phyloP scores from a whole-genome alignment of 192 early-diverging fungal species.

The Linnemannia hyalina region DNA sequence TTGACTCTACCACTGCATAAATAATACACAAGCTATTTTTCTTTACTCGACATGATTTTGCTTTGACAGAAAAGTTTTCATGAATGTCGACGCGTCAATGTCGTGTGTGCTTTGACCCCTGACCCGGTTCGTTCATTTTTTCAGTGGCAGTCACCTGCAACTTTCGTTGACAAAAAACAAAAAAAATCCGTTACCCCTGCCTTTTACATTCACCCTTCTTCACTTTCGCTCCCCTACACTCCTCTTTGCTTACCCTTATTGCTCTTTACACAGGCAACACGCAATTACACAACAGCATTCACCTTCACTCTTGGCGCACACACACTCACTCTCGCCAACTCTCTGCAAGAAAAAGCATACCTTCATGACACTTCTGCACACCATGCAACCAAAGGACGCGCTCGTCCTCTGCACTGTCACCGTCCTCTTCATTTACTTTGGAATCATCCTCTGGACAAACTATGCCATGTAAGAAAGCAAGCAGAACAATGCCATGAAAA shows the following conservation, averaged over 20 bases:
- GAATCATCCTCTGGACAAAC: constrained; percentile 29
- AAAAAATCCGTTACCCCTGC: neutral
- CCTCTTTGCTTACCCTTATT: neutral
- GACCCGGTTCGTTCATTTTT: neutral
- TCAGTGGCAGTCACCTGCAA: neutral
- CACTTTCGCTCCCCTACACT: neutral
- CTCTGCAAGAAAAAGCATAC: too few species aligned
- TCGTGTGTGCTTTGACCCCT: neutral
- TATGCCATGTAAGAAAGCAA: constrained; percentile 32
- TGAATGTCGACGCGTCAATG: neutral
- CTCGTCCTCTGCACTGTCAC: constrained; percentile 47
- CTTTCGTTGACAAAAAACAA: neutral
- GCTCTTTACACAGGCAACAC: too few species aligned
- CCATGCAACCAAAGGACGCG: constrained; percentile 42
- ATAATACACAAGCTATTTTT: neutral
- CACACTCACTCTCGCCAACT: neutral
- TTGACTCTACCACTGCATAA: constrained; percentile 2
- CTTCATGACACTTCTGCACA: constrained; percentile 9
- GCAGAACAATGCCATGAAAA: neutral
- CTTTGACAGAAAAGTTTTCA: neutral
- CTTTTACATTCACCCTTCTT: neutral
- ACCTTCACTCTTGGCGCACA: neutral
- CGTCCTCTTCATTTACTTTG: constrained; percentile 45
- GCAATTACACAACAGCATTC: neutral
- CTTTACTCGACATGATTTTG: neutral